Evolutionary conservation across 2,329 filamentous ascomycete species (phyloP).

Genomic region (Microsporum canis): DNA sequence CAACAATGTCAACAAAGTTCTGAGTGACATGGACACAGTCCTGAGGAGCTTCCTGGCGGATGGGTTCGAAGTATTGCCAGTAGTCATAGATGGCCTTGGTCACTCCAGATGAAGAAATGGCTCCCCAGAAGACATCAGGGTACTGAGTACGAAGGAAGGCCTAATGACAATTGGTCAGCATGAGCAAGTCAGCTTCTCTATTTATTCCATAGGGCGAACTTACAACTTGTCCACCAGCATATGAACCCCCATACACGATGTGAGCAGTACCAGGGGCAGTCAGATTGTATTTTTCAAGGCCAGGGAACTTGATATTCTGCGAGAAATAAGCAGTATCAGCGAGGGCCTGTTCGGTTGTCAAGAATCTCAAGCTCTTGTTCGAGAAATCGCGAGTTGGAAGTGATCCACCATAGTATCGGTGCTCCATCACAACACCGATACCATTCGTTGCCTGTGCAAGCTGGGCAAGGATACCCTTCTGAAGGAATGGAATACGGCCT

Average conservation of each 20-base stretch:
- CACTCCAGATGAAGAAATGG: conserved; percentile 71
- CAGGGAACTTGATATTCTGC: conserved; percentile 56
- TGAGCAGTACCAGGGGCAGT: conserved; percentile 56
- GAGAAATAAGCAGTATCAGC: conserved; percentile 77
- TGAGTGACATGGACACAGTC: conserved; percentile 56
- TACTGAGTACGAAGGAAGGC: conserved; percentile 67
- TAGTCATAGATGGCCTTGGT: conserved; percentile 67
- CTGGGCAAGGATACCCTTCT: conserved; percentile 65
- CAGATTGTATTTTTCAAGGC: conserved; percentile 55
- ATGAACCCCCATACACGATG: conserved; percentile 73
- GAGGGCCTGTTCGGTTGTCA: conserved; percentile 71
- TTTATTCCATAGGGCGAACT: not conserved
- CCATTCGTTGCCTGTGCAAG: conserved; percentile 61
- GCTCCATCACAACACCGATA: conserved; percentile 70
- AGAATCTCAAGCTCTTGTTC: conserved; percentile 62
- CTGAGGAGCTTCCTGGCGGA: conserved; percentile 45
- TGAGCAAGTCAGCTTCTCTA: not conserved
- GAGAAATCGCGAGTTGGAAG: conserved; percentile 56
- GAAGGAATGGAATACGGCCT: conserved; percentile 56
- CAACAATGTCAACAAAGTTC: conserved; percentile 47
- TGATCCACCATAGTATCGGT: conserved; percentile 75
- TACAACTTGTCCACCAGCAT: conserved; percentile 62
- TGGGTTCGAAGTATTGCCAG: conserved; percentile 53
- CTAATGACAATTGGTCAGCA: conserved; percentile 3
- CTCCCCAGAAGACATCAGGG: conserved; percentile 65